Evolutionary conservation across 352 stramenopile species (phyloP).

Genomic region (Phytophthora cryptogea): DNA sequence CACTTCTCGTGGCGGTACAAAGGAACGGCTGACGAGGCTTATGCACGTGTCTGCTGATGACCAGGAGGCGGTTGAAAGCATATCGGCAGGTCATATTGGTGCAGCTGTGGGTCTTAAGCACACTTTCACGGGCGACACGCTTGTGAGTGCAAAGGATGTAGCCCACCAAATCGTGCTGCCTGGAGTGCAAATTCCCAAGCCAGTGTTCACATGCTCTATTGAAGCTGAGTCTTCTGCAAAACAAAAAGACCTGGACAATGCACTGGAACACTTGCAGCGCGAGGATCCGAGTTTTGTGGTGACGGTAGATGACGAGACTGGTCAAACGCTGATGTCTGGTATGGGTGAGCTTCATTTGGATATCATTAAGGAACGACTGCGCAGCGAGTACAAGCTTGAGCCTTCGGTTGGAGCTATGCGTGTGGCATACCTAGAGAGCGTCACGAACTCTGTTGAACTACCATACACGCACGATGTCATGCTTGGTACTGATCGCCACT

Average conservation of each 20-base stretch:
- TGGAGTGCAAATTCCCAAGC: conserved; percentile 73
- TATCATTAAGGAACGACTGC: conserved; percentile 92
- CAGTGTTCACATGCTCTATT: conserved; percentile 92
- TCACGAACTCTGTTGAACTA: conserved; percentile 43
- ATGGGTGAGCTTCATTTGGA: conserved; percentile 96
- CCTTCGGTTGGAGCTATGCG: conserved; percentile 85
- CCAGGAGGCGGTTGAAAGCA: conserved; percentile 83
- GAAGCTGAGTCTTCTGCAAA: conserved; percentile 87
- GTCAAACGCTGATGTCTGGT: conserved; percentile 98
- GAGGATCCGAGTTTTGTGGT: conserved; percentile 98
- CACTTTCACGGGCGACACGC: conserved; percentile 93
- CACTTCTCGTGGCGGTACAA: conserved; percentile 54
- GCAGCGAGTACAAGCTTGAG: conserved; percentile 88
- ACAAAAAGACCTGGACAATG: conserved; percentile 87
- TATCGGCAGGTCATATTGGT: conserved; percentile 91
- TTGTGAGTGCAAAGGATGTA: conserved; percentile 79
- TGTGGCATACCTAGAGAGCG: conserved; percentile 92
- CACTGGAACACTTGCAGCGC: conserved; percentile 71
- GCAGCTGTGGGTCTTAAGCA: conserved; percentile 93
- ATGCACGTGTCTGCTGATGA: conserved; percentile 93
- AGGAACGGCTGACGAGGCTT: conserved; percentile 70
- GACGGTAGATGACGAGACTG: conserved; percentile 94
- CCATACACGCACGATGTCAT: conserved; percentile 67
- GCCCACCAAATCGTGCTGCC: conserved; percentile 49
- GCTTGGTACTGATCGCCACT: conserved; percentile 75